These are phyloP conservation scores for Puccinia coronata DNA, from an alignment of 1,284 basidiomycete species.

Conservation along the genomic window DNA sequence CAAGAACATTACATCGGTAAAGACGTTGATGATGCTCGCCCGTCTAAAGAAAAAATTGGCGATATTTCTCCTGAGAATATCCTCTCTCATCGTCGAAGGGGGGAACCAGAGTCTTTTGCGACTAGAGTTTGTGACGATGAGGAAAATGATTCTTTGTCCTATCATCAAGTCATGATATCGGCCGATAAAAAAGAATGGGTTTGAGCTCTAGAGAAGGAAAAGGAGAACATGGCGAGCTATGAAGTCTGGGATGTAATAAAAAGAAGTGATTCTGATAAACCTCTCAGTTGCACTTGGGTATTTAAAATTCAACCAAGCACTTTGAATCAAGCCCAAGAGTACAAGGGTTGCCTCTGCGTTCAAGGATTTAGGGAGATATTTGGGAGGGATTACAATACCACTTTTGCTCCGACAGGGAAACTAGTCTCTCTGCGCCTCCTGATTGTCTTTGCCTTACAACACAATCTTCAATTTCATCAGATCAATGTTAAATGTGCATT, in stretches of 20 bases:
- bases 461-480: conserved; percentile 10
- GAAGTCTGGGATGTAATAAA: conserved; percentile 19
- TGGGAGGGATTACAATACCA: background rate
- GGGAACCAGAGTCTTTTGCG: no score
- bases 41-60: background rate
- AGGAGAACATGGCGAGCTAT: background rate
- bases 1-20: no score
- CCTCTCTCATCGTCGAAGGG: background rate
- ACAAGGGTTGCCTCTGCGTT: background rate
- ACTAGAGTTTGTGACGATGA: no score
- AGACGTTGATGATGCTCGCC: no score
- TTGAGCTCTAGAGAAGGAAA: background rate
- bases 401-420: conserved; percentile 14
- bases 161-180: background rate
- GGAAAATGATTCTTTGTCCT: background rate
- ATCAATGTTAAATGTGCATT: no score
- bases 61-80: conserved; percentile 11
- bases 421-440: background rate
- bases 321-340: background rate
- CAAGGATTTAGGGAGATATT: background rate
- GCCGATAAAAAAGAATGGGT: background rate
- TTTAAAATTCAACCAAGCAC: background rate
- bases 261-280: background rate
- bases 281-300: conserved; percentile 1
- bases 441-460: background rate